Evolutionary conservation across 805 yeast genomes (phyloP).

Genomic region (Wickerhamiella bombiphila): DNA sequence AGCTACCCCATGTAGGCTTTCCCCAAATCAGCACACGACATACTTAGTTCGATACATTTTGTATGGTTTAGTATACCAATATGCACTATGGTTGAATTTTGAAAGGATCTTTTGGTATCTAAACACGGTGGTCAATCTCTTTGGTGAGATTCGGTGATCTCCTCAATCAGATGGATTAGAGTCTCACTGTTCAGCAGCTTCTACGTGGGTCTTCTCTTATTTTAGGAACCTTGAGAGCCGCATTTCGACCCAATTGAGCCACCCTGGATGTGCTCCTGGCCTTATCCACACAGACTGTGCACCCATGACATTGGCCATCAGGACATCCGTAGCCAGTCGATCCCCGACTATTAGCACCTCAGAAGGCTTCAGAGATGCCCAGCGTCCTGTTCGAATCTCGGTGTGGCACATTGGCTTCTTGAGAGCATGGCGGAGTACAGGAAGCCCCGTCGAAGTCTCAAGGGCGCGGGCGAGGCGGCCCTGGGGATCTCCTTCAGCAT

Average conservation of each 20-base stretch:
- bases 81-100: no score
- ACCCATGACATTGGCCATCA: conserved; percentile 93
- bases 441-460: conserved; percentile 37
- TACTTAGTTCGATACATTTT: no score
- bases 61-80: no score
- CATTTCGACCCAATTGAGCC: conserved; percentile 12
- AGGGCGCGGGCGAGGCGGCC: conserved; percentile 45
- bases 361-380: conserved; percentile 28
- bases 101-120: no score
- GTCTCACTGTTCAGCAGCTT: no score
- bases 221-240: no score
- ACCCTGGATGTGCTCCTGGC: conserved; percentile 46
- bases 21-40: no score
- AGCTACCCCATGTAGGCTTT: no score
- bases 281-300: conserved; percentile 70
- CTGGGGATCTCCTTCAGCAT: conserved; percentile 51
- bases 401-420: conserved; percentile 30
- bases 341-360: conserved; percentile 86
- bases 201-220: no score
- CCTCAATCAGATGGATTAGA: no score
- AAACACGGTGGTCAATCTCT: no score
- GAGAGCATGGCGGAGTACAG: conserved; percentile 22
- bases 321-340: conserved; percentile 74
- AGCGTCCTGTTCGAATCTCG: conserved; percentile 45
- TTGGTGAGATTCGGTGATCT: no score